Evolutionary conservation across 805 yeast genomes (phyloP), one percentile per base, ranked within the genome.

Genomic region (Barnettozyma salicaria): DNA sequence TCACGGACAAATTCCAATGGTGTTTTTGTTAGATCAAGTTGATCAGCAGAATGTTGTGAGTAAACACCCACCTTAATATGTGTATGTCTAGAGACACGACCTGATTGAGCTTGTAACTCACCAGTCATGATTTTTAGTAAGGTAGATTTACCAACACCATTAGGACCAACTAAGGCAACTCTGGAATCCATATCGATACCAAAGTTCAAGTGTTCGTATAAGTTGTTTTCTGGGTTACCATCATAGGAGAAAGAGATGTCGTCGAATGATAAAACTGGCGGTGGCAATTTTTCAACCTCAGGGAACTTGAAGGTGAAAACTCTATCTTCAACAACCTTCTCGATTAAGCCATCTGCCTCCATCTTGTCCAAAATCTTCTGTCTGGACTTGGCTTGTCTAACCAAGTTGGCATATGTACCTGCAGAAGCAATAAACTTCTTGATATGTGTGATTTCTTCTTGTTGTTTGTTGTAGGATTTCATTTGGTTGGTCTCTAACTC

Each of bases 141-240:
- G 14, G 98, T 90, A 36, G 97, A 89, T 67, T 90, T 90, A 70
- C 98, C 98, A 53, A 90, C 90, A 85, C 98, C 98, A 64, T 90
- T 90, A 60, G 97, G 97, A 29, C 98, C 98, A 44, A 90, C 97
- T 34, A 90, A 74, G 29, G 98, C 97, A 59, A 90, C 80, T 71
- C 98, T 83, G 27, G 97, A 89, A 68, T 92, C 98, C 97, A 92
- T 92, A 72, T 92, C 98, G 42, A 92, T 89, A 81, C 98, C 98
- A 53, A 92, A 92, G 61, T 88, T 90, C 60, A 92, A 75, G 62
- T 85, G 65, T 60, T 84, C 87, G 68, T 92, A 92, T 57, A 92
- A 72, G 66, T 88, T 82, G 65, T 92, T 80, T 65, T 86, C 96
- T 33, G 72, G 64, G 21, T 76, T 76, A 53, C 83, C 90, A 52